Conservation (phyloP, 2,329 filamentous ascomycete genomes). For the Neoascochyta sp. region DNA sequence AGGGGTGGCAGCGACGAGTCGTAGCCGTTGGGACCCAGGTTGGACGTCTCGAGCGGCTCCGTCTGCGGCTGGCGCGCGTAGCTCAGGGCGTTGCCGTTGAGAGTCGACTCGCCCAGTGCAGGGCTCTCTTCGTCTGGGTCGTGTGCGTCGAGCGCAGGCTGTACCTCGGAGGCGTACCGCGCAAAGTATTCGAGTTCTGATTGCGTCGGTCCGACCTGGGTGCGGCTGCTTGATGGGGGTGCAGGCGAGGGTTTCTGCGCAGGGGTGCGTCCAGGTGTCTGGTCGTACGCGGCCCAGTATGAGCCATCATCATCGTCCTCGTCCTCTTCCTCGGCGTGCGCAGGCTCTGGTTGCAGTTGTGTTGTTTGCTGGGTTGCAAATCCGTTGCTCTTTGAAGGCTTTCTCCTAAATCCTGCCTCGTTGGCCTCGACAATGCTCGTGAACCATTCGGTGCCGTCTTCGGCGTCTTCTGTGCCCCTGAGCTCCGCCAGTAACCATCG, state of each 20-base stretch:
- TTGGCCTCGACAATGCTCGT: slow-evolving; percentile 60
- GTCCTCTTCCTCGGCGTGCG: slow-evolving; percentile 41
- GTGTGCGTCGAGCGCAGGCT: slow-evolving; percentile 75
- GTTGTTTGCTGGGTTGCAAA: slow-evolving; percentile 7
- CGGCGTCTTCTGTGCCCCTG: slow-evolving; percentile 52
- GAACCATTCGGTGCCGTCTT: slow-evolving; percentile 58
- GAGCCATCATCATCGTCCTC: slow-evolving; percentile 70
- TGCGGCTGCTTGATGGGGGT: slow-evolving; percentile 43
- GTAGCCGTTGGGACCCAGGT: slow-evolving; percentile 28
- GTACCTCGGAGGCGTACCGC: slow-evolving; percentile 69
- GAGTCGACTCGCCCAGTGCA: slow-evolving; percentile 48
- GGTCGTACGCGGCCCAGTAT: slow-evolving; percentile 79
- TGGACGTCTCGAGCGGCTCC: slow-evolving; percentile 43
- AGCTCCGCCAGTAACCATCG: slow-evolving; percentile 74
- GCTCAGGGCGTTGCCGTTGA: slow-evolving; percentile 51
- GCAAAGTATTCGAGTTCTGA: slow-evolving; percentile 71
- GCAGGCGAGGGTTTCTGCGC: slow-evolving; percentile 58
- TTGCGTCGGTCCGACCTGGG: slow-evolving; percentile 33
- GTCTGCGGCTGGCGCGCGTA: slow-evolving; percentile 42
- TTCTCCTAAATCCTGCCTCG: slow-evolving; percentile 40
- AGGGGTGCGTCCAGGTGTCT: slow-evolving; percentile 56
- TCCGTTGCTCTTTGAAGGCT: slow-evolving; percentile 19
- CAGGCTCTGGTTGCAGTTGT: slow-evolving; percentile 12
- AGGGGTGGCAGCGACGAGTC: slow-evolving; percentile 31
- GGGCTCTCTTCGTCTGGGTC: slow-evolving; percentile 68